These are phyloP conservation scores for Sphagnum fallax DNA, from an alignment of 228 moss, liverwort and hornwort species.

Conservation along the genomic window DNA sequence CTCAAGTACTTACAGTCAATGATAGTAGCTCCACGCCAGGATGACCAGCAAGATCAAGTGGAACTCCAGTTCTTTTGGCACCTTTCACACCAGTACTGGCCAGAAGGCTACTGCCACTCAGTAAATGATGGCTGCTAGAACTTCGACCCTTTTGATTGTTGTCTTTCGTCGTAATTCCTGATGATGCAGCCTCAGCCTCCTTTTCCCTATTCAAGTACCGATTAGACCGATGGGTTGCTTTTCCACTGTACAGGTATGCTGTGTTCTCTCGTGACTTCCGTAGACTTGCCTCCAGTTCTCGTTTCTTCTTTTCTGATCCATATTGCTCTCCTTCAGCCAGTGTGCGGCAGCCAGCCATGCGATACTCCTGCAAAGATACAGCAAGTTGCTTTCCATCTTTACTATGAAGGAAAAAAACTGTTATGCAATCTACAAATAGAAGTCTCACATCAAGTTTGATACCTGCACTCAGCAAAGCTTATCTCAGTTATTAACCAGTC, in stretches of 20 bases:
- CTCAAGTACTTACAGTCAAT: constrained; percentile 46
- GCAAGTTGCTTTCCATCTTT: background rate
- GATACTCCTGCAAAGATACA: constrained; percentile 64
- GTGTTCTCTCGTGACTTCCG: constrained; percentile 70
- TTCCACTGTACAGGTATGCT: constrained; percentile 63
- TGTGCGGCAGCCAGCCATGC: constrained; percentile 77
- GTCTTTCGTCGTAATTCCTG: constrained; percentile 41
- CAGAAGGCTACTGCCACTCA: constrained; percentile 56
- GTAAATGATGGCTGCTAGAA: constrained; percentile 46
- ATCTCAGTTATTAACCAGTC: too few relatives aligned
- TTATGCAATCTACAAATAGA: background rate
- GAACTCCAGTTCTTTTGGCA: constrained; percentile 52
- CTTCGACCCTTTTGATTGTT: constrained; percentile 52
- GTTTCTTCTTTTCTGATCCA: constrained; percentile 70
- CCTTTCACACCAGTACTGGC: constrained; percentile 49
- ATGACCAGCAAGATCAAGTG: constrained; percentile 57
- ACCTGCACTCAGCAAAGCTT: too few relatives aligned
- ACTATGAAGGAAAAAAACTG: background rate
- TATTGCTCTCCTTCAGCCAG: constrained; percentile 72
- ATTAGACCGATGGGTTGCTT: constrained; percentile 82
- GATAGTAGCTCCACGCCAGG: constrained; percentile 85
- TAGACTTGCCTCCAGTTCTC: constrained; percentile 55
- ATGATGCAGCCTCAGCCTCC: constrained; percentile 80
- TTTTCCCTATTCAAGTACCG: constrained; percentile 85
- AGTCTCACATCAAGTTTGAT: too few relatives aligned